Base-by-base conservation (phyloP, 495 filamentous ascomycete species). In the Pyrenopolyporus hunteri region DNA sequence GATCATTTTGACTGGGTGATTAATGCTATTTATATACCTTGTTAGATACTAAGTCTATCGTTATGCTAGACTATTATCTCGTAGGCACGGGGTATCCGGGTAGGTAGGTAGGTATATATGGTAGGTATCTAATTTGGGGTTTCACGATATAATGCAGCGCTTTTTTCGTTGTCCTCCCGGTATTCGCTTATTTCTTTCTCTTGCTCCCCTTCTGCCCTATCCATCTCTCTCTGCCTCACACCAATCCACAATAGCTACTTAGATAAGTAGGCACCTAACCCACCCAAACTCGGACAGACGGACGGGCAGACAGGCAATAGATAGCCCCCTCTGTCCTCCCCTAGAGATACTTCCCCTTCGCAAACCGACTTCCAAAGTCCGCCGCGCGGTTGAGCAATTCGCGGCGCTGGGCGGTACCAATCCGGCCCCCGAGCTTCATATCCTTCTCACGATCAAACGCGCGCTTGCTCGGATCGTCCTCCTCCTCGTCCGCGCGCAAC, bases 381-480 rank as follows among this genome's bases (percentile, higher is more conserved):
- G 87, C 83, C 7, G 93, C 91, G 64, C 85, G 85, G 39, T 85
- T 87, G 40, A 98, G 59, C 82, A 98, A 76, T 68, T 97, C 89
- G 57, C 81, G 86, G 59, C 87, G 86, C 79, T 96, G 85, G 14
- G 83, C 75, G 65, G 86, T 74, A n/a, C 86, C 87, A 33, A 97
- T 83, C 70, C 84, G 86, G 2, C 85, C 83, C 8, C 87, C 87
- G 7, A 87, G 78, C 40, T 83, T 88, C 81, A 98, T 94, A 74
- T 98, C 94, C 79, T 97, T 98, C 76, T 98, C 92, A 39, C 84
- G 80, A 76, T 97, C 92, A 78, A 97, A 98, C 6, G 85, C 87
- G 57, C 94, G 80, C 72, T 85, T 85, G 68, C 90, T 95, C 17
- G 94, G 94, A 71, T 98, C 93, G 77, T 98, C 93, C 23, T 94